Conservation (phyloP, 2,329 filamentous ascomycete genomes). For the Aspergillus proliferans region DNA sequence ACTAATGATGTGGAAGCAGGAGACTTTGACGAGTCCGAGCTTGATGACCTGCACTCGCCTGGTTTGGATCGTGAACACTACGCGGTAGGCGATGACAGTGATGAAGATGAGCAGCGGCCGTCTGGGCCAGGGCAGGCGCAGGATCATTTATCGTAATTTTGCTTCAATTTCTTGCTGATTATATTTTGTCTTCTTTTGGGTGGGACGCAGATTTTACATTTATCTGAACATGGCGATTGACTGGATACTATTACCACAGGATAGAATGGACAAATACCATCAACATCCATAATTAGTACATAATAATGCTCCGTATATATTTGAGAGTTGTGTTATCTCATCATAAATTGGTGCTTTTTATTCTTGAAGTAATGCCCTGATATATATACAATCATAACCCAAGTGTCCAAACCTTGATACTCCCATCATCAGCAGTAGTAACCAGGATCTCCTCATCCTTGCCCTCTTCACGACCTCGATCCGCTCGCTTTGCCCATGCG, state of each 20-base stretch:
- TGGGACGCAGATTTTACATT: too few relatives aligned
- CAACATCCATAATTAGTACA: not conserved
- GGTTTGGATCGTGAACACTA: conserved; percentile 36
- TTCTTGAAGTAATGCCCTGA: not conserved
- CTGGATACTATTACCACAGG: not conserved
- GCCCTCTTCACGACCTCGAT: conserved; percentile 50
- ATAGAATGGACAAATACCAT: not conserved
- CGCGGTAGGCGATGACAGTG: conserved; percentile 44
- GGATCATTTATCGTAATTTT: conserved; percentile 4
- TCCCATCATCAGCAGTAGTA: conserved; percentile 86
- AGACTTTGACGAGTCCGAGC: conserved; percentile 57
- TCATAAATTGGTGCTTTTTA: not conserved
- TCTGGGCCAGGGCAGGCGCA: conserved; percentile 4
- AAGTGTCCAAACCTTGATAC: conserved; percentile 75
- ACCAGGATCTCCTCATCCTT: conserved; percentile 74
- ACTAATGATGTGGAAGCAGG: conserved; percentile 53
- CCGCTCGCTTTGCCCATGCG: conserved; percentile 74
- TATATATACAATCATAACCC: conserved; percentile 9
- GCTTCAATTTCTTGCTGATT: conserved; percentile 3
- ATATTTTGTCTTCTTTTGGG: not conserved
- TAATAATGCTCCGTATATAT: not conserved
- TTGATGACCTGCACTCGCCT: conserved; percentile 48
- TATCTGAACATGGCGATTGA: not conserved
- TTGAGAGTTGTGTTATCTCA: too few relatives aligned
- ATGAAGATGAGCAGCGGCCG: conserved; percentile 20